Evolutionary conservation across 805 yeast species (phyloP), one percentile per base, ranked within the genome.

Genomic region (Sugiyamaella chiloensis): DNA sequence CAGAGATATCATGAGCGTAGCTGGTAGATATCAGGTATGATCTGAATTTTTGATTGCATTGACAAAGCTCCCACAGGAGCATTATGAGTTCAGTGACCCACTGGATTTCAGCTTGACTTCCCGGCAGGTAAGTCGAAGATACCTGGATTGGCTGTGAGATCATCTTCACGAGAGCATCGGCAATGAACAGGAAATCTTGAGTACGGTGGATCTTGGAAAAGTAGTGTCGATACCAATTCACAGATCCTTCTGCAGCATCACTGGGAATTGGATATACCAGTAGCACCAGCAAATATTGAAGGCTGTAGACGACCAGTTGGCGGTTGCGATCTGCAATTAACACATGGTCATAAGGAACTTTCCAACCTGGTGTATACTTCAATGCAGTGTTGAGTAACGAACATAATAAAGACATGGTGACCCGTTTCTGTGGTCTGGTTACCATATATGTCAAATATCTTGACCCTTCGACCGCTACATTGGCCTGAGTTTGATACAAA

Each of bases 11-110:
- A 24, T 74, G 69, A 1, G 81, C 75, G 52, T 72, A 71, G 39
- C 72, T 69, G 11, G 72, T 70, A 2, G 73, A 64, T 24, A 80
- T 65, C 43, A 71, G 47, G 37, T 57, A 61, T 19, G 51, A 52
- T 16, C 58, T 51, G 42, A 66, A 64, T 21, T 64, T 65, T 50
- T 71, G 71, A 65, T 91, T 91, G 56, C 88, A 81, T 60, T 87
- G 91, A 27, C 79, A 66, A 36, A 88, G 66, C 57, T 86, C 95
- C 86, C 95, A 87, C 12, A 85, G 55, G 6, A 90, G 60, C 60
- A 84, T 73, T 4, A 79, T 64, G n/a, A 77, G 60, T 58, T 84
- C 90, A 2, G 72, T 66, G 1, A 80, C 62, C 83, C 89, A 60
- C 9, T 54, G 60, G 12, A 55, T 49, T 32, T 55, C 58, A 20